These are phyloP conservation scores for Talaromyces adpressus DNA, from an alignment of 495 filamentous ascomycete genomes.

Conservation along the genomic window DNA sequence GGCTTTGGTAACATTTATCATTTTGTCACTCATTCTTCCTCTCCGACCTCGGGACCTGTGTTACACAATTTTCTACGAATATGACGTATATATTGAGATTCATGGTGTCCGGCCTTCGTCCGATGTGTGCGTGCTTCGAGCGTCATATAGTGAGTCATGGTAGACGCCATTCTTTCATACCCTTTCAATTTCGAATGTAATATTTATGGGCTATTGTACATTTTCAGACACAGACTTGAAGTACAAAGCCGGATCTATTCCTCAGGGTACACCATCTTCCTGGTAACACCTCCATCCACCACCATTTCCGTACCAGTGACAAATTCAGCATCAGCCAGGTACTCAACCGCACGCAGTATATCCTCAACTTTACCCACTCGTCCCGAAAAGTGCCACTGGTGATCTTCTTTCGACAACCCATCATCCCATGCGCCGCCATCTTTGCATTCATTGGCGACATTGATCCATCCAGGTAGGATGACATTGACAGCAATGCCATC, in stretches of 20 bases:
- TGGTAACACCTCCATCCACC: conserved; percentile 24
- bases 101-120: neutral
- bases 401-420: neutral
- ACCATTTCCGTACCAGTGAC: conserved; percentile 55
- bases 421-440: conserved; percentile 19
- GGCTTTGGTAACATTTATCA: neutral
- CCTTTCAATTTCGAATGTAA: neutral
- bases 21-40: neutral
- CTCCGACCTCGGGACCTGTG: neutral
- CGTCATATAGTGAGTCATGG: neutral
- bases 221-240: neutral
- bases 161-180: neutral
- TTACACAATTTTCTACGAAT: neutral
- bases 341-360: conserved; percentile 20
- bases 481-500: conserved; percentile 23
- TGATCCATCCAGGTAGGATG: conserved; percentile 24
- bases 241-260: neutral
- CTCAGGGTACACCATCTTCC: conserved; percentile 8
- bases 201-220: neutral
- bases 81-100: neutral
- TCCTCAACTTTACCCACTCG: conserved; percentile 7
- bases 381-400: conserved; percentile 5
- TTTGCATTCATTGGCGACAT: conserved; percentile 24
- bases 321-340: conserved; percentile 64
- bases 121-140: neutral